A percentile compares a stretch with the other conserved stretches of the same genome.
Evolutionary conservation across 1,284 basidiomycete genomes (phyloP).

Genomic region (Ustilago bromivora): DNA sequence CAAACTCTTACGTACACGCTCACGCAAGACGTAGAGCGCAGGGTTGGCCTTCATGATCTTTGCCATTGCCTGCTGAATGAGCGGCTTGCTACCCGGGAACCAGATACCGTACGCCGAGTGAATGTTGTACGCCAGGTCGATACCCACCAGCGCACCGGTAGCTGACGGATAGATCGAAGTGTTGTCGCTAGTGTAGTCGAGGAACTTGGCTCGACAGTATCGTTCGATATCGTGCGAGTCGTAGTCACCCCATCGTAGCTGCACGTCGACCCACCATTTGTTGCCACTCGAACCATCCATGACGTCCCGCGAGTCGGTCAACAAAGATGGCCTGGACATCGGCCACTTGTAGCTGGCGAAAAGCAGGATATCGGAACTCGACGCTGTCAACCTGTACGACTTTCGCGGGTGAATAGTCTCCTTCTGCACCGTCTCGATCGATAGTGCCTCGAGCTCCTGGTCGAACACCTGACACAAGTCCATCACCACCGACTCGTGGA

Average conservation of each 20-base stretch:
- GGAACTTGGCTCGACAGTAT: conserved; percentile 96
- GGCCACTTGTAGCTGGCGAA: conserved; percentile 96
- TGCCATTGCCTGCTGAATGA: conserved; percentile 98
- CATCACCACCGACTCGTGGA: conserved; percentile 87
- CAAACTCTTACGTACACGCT: conserved; percentile 97
- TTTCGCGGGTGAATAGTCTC: conserved; percentile 98
- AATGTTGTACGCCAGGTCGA: conserved; percentile 97
- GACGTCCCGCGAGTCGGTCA: conserved; percentile 95
- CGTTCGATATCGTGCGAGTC: conserved; percentile 84
- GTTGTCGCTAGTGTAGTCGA: conserved; percentile 81
- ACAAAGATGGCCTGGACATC: conserved; percentile 92
- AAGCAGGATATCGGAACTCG: conserved; percentile 90
- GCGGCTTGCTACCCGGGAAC: conserved; percentile 98
- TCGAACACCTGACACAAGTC: conserved; percentile 96
- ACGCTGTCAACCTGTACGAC: conserved; percentile 99
- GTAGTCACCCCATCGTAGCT: conserved; percentile 98
- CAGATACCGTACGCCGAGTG: conserved; percentile 99
- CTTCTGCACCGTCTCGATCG: conserved; percentile 99
- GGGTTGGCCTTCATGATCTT: conserved; percentile 99
- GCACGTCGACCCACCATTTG: conserved; percentile 98
- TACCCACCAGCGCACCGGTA: conserved; percentile 97
- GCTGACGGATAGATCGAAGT: conserved; percentile 99
- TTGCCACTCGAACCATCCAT: conserved; percentile 96
- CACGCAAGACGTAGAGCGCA: conserved; percentile 95
- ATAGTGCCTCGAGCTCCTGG: conserved; percentile 96